Evolutionary conservation across 306 rosid species (phyloP), one percentile per base, ranked within the genome.

Genomic region (Vigna reflexopilosa): DNA sequence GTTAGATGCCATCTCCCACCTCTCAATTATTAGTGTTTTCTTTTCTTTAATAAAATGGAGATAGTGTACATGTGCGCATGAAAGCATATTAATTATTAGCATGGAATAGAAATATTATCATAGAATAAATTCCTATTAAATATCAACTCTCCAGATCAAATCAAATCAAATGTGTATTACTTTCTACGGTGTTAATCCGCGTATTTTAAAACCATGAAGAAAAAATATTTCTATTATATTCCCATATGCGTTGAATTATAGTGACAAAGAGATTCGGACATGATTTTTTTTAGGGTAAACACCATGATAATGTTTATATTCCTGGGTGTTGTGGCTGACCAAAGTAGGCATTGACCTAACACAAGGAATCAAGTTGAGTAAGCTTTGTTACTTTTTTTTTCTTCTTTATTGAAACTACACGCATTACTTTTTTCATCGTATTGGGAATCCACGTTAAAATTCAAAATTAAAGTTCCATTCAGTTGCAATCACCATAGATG

Each of bases 281-380:
- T 40, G 24, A 13, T 36, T 71, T 71, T 71, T 70, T 80, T 65
- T 45, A 15, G 73, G 76, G 80, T 62, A 50, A 58, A 66, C 79
- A 71, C 42, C 75, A 81, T 79, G 72, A 82, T 70, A 74, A 62
- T 70, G 81, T 79, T 55, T 73, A 67, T 59, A 30, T 77, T 73
- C 68, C 74, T 50, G 32, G 68, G 48, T 57, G 80, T 17, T 28
- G 72, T 78, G 80, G 74, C 78, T 62, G 78, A 47, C 49, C 81
- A 62, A 48, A 74, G 44, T 74, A 78, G 86, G 78, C 76, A 81
- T 85, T 81, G 86, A 85, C 86, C 86, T 73, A 85, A 69, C 68
- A 72, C 67, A 74, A 69, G 64, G 71, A 77, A 65, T 48, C 88
- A 17, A 62, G 78, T 54, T 79, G 71, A 73, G 81, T 34, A 67